phyloP scores from a whole-genome alignment of 2,329 filamentous ascomycete species.

The Exophiala mesophila region DNA sequence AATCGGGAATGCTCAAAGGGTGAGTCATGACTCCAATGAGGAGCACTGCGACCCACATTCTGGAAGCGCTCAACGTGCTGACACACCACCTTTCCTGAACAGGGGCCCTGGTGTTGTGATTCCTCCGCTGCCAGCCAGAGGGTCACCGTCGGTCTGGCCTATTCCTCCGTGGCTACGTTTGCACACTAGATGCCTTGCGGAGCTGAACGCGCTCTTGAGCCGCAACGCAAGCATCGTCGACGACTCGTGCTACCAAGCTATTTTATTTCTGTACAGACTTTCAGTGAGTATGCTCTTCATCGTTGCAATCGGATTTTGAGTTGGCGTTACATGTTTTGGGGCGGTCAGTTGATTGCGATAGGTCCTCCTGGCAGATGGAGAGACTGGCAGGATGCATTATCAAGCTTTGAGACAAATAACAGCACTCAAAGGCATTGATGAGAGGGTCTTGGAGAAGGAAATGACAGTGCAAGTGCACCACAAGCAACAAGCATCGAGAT shows the following conservation, averaged over 20 bases:
- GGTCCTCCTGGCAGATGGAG: slow-evolving; percentile 18
- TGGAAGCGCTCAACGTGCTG: too few species aligned
- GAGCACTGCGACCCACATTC: too few species aligned
- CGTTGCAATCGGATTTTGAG: too few species aligned
- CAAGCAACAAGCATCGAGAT: not conserved
- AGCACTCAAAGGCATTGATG: not conserved
- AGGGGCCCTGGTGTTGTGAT: slow-evolving; percentile 18
- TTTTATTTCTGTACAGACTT: slow-evolving; percentile 19
- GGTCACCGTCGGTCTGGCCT: slow-evolving; percentile 8
- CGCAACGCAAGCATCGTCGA: slow-evolving; percentile 7
- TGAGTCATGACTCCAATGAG: too few species aligned
- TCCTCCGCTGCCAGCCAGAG: slow-evolving; percentile 13
- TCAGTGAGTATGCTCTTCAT: too few species aligned
- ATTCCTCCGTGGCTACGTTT: slow-evolving; percentile 20
- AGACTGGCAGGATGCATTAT: slow-evolving; percentile 16
- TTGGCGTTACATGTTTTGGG: too few species aligned
- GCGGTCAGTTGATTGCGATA: not conserved
- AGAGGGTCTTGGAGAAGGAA: slow-evolving; percentile 7
- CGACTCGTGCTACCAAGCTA: slow-evolving; percentile 16
- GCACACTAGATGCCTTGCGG: slow-evolving; percentile 16
- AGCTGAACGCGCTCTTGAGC: slow-evolving; percentile 13
- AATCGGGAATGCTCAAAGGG: slow-evolving; percentile 14
- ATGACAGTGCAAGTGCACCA: slow-evolving; percentile 15
- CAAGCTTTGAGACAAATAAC: slow-evolving; percentile 12
- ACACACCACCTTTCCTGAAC: not conserved